Evolutionary conservation across 352 stramenopile species (phyloP).

Genomic region (Globisporangium nunn): DNA sequence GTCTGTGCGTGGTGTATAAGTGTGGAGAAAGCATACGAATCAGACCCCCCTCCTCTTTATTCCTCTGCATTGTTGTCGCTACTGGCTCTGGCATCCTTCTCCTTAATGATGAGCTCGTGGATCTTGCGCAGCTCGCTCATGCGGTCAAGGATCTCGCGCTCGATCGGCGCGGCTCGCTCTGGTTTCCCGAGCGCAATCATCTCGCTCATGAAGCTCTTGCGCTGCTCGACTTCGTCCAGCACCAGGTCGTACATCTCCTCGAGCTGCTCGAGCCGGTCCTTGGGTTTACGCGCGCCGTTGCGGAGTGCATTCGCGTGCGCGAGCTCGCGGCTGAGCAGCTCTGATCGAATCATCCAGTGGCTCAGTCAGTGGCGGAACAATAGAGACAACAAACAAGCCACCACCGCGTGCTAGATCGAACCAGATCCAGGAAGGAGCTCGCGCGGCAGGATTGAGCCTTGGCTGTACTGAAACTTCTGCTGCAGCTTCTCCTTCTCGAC

Average conservation of each 20-base stretch:
- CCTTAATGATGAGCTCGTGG: constrained; percentile 48
- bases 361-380: too few relatives aligned
- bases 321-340: constrained; percentile 56
- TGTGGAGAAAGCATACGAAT: background rate
- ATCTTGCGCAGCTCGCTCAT: constrained; percentile 60
- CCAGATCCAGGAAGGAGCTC: constrained; percentile 66
- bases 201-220: constrained; percentile 58
- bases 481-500: constrained; percentile 83
- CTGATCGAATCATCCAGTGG: constrained; percentile 11
- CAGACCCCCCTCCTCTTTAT: background rate
- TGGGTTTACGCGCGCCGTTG: constrained; percentile 21
- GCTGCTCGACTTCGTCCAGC: constrained; percentile 48
- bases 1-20: background rate
- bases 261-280: constrained; percentile 42
- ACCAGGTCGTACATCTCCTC: constrained; percentile 59
- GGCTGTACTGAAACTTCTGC: constrained; percentile 65
- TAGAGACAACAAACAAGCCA: background rate
- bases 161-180: constrained; percentile 30
- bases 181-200: constrained; percentile 49
- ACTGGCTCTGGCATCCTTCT: constrained; percentile 15
- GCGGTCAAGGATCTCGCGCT: constrained; percentile 59
- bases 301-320: constrained; percentile 40
- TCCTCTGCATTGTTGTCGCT: constrained; percentile 8
- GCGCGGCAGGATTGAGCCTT: constrained; percentile 56
- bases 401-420: constrained; percentile 5